phyloP scores from a whole-genome alignment of 805 yeast genomes.

The Kodamaea nitidulidarum region DNA sequence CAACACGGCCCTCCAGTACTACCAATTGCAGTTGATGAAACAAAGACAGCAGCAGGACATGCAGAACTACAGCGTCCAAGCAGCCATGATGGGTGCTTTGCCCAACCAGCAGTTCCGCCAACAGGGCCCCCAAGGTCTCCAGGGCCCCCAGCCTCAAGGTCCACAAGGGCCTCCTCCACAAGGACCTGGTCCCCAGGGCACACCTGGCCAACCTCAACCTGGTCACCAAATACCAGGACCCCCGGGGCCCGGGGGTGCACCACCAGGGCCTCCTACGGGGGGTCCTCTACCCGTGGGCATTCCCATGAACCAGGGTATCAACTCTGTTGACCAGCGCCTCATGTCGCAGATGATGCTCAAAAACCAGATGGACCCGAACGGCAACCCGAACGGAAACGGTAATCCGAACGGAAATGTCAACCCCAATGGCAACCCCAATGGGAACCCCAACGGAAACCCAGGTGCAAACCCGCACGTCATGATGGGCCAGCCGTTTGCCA shows the following conservation, averaged over 20 bases:
- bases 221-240: slow-evolving; percentile 10
- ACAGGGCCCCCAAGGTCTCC: slow-evolving; percentile 4
- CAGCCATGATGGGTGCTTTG: slow-evolving; percentile 15
- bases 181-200: slow-evolving; percentile 1
- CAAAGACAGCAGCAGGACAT: slow-evolving; percentile 57
- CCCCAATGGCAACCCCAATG: slow-evolving; percentile 5
- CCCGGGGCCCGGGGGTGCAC: slow-evolving; percentile 11
- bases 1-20: slow-evolving; percentile 61
- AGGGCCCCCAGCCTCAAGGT: slow-evolving; percentile 7
- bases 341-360: slow-evolving; percentile 3
- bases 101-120: slow-evolving; percentile 7
- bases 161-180: not conserved
- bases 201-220: slow-evolving; percentile 10
- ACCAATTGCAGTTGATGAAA: slow-evolving; percentile 55
- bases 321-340: not conserved
- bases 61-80: slow-evolving; percentile 35
- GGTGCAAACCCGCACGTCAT: not conserved
- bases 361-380: slow-evolving; percentile 4
- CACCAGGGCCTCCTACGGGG: slow-evolving; percentile 7
- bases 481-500: slow-evolving; percentile 12
- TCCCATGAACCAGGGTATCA: not conserved
- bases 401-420: slow-evolving; percentile 2
- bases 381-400: not conserved
- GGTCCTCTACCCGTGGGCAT: slow-evolving; percentile 12
- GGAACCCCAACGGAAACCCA: not conserved